Evolutionary conservation across 2,329 filamentous ascomycete genomes (phyloP), one percentile per base, ranked within the genome.

Genomic region (Fusarium coffeatum): DNA sequence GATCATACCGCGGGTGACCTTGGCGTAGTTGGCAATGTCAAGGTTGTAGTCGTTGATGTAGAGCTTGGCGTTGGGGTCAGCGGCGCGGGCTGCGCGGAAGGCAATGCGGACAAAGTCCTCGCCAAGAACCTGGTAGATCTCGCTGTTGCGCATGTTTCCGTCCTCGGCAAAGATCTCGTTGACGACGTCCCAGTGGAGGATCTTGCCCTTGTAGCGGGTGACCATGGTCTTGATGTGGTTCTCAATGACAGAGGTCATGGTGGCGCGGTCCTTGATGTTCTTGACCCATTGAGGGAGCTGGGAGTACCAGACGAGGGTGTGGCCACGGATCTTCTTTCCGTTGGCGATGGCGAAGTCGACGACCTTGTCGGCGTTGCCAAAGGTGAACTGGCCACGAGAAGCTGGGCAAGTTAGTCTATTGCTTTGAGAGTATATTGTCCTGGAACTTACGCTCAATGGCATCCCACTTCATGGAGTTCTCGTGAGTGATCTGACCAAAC

Each of bases 41-140:
- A 92, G 85, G 81, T 91, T 92, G 80, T 85, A 88, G 78, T 93
- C 91, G 79, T 93, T 94, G 81, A 93, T 92, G 82, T 92, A 94
- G 41, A 93, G 83, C 80, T 90, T 90, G 5, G 89, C 90, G 59
- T 79, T 74, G 4, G 91, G 89, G 77, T 93, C 91, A 66, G 89
- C 90, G 11, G 83, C 83, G 54, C 87, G 86, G 22, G 92, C 91
- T 13, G 91, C 87, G 55, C 87, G 83, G 81, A 93, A 93, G 37
- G 91, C 91, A 73, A 92, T 90, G 23, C 83, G 82, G 55, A 93
- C 87, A 75, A 90, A 93, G 77, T 87, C 86, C 80, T 92, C 90
- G 46, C 91, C 90, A 7, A 93, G 85, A 4, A 93, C 87, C 27
- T 87, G 84, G 72, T 83, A 90, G 82, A 92, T 93, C 72, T 92